Conservation (phyloP, 1,284 basidiomycete species). For the Hemileccinum hortonii region DNA sequence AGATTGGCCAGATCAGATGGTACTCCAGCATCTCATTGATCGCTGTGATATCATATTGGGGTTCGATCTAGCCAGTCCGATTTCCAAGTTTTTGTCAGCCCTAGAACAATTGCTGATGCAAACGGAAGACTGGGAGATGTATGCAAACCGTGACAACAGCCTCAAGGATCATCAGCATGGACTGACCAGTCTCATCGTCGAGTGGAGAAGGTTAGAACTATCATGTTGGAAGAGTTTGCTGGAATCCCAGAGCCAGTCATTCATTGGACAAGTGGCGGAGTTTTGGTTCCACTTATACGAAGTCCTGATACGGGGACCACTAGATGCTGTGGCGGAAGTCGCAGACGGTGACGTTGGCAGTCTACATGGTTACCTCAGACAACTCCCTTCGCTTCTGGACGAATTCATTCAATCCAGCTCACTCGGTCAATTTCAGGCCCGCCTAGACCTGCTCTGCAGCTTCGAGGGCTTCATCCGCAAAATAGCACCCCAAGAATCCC, state of each 20-base stretch:
- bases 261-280: conserved; percentile 63
- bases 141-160: conserved; percentile 84
- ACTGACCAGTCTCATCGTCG: conserved; percentile 76
- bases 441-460: conserved; percentile 70
- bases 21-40: conserved; percentile 80
- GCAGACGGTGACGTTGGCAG: conserved; percentile 32
- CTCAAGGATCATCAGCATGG: conserved; percentile 68
- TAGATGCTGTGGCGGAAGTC: conserved; percentile 47
- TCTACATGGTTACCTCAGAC: conserved; percentile 59
- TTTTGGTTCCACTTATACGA: conserved; percentile 97
- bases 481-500: conserved; percentile 19
- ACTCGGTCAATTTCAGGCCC: conserved; percentile 77
- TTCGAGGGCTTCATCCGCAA: conserved; percentile 57
- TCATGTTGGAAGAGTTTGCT: conserved; percentile 85
- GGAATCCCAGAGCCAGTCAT: conserved; percentile 65
- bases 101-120: conserved; percentile 87
- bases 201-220: conserved; percentile 90
- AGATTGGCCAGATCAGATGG: conserved; percentile 98
- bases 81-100: conserved; percentile 83
- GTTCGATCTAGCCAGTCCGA: conserved; percentile 67
- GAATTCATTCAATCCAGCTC: conserved; percentile 79
- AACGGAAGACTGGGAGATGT: conserved; percentile 97
- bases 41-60: conserved; percentile 73
- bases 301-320: conserved; percentile 64
- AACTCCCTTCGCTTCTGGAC: conserved; percentile 78